phyloP scores from a whole-genome alignment of 1,284 basidiomycete genomes.

The Agaricales sp. region DNA sequence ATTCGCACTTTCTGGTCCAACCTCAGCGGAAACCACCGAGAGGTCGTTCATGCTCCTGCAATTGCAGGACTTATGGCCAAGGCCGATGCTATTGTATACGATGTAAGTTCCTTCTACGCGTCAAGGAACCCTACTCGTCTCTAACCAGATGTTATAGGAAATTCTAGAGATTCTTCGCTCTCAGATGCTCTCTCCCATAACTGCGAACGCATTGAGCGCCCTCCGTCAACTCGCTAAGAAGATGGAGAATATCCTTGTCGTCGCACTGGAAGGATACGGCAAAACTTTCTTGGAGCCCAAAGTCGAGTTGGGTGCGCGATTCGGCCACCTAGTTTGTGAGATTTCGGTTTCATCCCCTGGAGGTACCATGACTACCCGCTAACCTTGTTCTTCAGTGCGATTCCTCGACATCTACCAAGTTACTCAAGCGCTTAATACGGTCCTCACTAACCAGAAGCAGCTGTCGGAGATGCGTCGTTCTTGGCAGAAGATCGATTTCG shows the following conservation, averaged over 20 bases:
- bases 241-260: slow-evolving; percentile 81
- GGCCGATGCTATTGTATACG: slow-evolving; percentile 81
- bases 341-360: slow-evolving; percentile 16
- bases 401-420: slow-evolving; percentile 87
- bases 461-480: slow-evolving; percentile 77
- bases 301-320: slow-evolving; percentile 79
- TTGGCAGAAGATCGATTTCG: slow-evolving; percentile 80
- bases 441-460: slow-evolving; percentile 78
- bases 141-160: slow-evolving; percentile 53
- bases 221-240: slow-evolving; percentile 78
- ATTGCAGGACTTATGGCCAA: slow-evolving; percentile 82
- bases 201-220: slow-evolving; percentile 53
- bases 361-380: slow-evolving; percentile 9
- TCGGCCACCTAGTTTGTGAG: slow-evolving; percentile 80
- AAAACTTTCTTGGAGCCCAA: slow-evolving; percentile 88
- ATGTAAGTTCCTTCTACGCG: slow-evolving; percentile 41
- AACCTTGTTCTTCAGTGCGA: slow-evolving; percentile 42
- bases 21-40: slow-evolving; percentile 63
- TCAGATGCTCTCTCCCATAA: slow-evolving; percentile 73
- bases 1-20: slow-evolving; percentile 75
- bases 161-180: slow-evolving; percentile 75
- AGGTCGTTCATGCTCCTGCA: slow-evolving; percentile 78
- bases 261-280: slow-evolving; percentile 72
- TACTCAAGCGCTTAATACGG: slow-evolving; percentile 76
- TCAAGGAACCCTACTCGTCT: slow-evolving; percentile 7